These are phyloP conservation scores for Gentiana straminea DNA, from an alignment of 257 asterid species.

Conservation along the genomic window DNA sequence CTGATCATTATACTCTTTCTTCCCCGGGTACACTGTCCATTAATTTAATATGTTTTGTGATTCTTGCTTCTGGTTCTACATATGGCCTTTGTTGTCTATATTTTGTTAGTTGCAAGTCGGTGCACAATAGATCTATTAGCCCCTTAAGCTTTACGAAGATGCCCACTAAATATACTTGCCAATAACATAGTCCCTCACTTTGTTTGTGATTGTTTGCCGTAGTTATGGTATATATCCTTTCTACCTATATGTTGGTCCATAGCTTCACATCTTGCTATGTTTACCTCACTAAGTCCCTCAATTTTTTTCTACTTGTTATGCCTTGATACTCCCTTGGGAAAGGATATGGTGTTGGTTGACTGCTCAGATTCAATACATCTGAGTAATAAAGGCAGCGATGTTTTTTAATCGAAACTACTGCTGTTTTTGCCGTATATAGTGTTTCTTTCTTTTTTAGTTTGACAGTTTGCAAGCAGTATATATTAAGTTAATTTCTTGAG, in stretches of 20 bases:
- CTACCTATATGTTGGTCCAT: background rate
- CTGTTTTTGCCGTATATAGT: background rate
- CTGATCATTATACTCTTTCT: background rate
- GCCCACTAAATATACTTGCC: background rate
- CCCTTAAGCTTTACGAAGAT: background rate
- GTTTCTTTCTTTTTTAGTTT: background rate
- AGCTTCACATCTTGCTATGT: background rate
- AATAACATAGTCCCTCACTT: background rate
- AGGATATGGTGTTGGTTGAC: background rate
- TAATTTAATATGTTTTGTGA: background rate
- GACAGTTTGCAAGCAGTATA: background rate
- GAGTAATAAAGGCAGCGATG: background rate
- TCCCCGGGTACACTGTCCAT: background rate
- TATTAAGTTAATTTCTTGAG: background rate
- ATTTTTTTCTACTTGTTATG: background rate
- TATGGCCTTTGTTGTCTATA: background rate
- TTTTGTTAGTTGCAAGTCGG: background rate
- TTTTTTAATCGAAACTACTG: background rate
- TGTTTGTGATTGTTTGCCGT: no score
- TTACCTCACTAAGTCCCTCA: background rate
- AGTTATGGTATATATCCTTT: background rate
- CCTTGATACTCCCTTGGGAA: background rate
- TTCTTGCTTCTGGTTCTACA: no score
- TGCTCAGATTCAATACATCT: background rate
- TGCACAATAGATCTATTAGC: background rate